Base-by-base conservation (phyloP, 2,329 filamentous ascomycete species). In the Nemania diffusa region DNA sequence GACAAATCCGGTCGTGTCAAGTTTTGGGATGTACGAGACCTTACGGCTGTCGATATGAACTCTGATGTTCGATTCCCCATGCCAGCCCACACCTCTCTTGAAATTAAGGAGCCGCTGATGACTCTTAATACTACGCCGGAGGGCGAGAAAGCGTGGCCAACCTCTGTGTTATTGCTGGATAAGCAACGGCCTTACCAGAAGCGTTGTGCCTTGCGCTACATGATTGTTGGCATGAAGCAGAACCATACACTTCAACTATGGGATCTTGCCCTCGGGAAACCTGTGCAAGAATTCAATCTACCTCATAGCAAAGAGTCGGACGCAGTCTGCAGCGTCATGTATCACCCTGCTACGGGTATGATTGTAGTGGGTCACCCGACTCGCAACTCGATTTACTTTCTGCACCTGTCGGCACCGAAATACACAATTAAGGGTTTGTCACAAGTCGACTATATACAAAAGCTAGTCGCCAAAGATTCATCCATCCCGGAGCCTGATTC, bases 191-290 rank as follows among this genome's bases (percentile, higher is more conserved):
- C 96, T 52, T 97, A 97, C 81, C 88, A 91, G 82, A 97, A 96
- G 82, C 91, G 92, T 67, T 91, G 92, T 76, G 94, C 97, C 55
- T 85, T 97, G 70, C 90, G 96, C 69, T 99, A 99, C 83, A 91
- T 99, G 83, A 91, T 99, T 78, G 93, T 99, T 69, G 96, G 96
- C 75, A 93, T 98, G 88, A 97, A 98, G 84, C 96, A 99, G 80
- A 99, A 99, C 81, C 96, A 99, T 82, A 97, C 95, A 63, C 88
- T 99, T 69, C 97, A 99, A 84, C 88, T 99, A 51, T 99, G 96
- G 97, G 96, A 99, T 83, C 90, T 99, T 76, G 94, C 92, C 48
- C 90, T 99, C 37, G 92, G 92, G 72, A 97, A 97, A 81, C 93
- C 94, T 32, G 96, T 99, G 42, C 95, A 99, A 79, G 96, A 99